Conservation (phyloP, 2,329 filamentous ascomycete species). For the Blastomyces percursus region DNA sequence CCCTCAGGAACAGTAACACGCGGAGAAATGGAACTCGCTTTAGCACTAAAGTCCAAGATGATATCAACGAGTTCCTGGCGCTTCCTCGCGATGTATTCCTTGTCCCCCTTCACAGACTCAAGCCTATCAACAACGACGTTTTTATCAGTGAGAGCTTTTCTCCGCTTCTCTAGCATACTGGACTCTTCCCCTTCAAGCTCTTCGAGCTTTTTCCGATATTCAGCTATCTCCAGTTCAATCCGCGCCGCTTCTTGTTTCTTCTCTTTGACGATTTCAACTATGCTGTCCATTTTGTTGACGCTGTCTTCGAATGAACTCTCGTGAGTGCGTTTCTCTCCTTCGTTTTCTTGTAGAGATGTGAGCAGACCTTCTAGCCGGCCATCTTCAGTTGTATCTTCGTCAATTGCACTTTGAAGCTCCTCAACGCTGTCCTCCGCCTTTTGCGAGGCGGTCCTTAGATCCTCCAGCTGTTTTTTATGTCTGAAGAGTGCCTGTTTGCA, state of each 20-base stretch:
- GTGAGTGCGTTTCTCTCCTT: conserved; percentile 36
- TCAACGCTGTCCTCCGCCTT: conserved; percentile 51
- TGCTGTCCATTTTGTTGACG: conserved; percentile 32
- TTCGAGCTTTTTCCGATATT: background rate
- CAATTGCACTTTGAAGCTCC: conserved; percentile 55
- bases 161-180: conserved; percentile 46
- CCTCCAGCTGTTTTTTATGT: conserved; percentile 38
- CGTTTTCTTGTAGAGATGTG: conserved; percentile 46
- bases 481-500: conserved; percentile 40
- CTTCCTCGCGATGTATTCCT: conserved; percentile 37
- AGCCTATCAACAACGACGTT: conserved; percentile 48
- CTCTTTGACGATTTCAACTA: conserved; percentile 29
- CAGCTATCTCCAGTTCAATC: background rate
- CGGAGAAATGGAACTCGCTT: conserved; percentile 45
- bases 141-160: conserved; percentile 48
- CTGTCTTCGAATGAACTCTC: conserved; percentile 41
- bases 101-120: conserved; percentile 40
- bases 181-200: conserved; percentile 21
- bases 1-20: conserved; percentile 54
- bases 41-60: conserved; percentile 44
- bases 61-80: conserved; percentile 37
- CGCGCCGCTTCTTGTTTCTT: conserved; percentile 26
- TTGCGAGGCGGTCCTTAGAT: conserved; percentile 48
- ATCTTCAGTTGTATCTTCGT: conserved; percentile 50
- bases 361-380: conserved; percentile 52